Base-by-base conservation (phyloP, 768 basidiomycete species). In the Boletus sp. region DNA sequence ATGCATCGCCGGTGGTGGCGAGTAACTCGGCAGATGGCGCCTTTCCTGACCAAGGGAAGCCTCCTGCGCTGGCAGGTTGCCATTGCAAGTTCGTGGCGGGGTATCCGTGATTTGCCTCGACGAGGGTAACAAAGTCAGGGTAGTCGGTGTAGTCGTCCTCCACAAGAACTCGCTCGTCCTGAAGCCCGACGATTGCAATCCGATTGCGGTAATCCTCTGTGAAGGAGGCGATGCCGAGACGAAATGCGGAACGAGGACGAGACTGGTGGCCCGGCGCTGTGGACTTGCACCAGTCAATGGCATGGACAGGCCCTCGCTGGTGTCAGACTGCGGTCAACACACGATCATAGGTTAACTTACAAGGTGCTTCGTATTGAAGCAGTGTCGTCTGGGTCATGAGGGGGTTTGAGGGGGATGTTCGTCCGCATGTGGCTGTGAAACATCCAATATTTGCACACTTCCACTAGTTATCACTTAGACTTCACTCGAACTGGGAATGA, bases 31-130 rank as follows among this genome's bases (percentile, higher is more conserved):
- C 79, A 45, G 74, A 72, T 8, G 78, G 72, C 5, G 80, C 77
- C 69, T 86, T 90, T 70, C 84, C 83, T 7, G 82, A 77, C 88
- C 90, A 90, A 40, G 76, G 69, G 67, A 83, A 81, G 41, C 76
- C 79, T 30, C 78, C 73, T 21, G 89, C 78, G 27, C 82, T 80
- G 5, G 81, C 79, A 17, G 97, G 97, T 61, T 97, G 93, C 90
- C 94, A 98, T 64, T 89, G 93, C 45, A 98, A 72, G 69, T 85
- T 88, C 14, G 94, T 98, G 10, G 93, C 91, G 17, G 97, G 97
- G 74, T 96, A 98, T 42, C 90, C 88, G 59, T 97, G 90, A 58
- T 84, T 81, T 2, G 87, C 83, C 61, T 90, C 85, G 55, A 91
- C 93, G 21, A 95, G 80, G 6, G 87, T 87, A 38, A 87, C 84